Conservation (phyloP, 768 basidiomycete species). For the Xerocomellus amylosporus region DNA sequence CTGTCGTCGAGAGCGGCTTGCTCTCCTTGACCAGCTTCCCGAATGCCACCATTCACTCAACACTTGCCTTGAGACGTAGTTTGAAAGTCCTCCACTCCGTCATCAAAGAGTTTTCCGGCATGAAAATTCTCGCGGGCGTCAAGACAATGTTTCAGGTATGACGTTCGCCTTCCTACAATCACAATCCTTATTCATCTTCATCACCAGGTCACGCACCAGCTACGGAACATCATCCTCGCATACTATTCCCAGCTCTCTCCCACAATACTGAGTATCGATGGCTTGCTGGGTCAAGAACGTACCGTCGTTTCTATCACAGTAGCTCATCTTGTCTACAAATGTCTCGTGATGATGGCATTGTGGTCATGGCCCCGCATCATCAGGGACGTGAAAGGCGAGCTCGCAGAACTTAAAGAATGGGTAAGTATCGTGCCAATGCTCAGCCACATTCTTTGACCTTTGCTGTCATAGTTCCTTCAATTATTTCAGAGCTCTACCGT, state of each 20-base stretch:
- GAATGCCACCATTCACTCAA: slow-evolving; percentile 41
- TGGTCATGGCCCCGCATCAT: slow-evolving; percentile 67
- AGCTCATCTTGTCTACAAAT: slow-evolving; percentile 73
- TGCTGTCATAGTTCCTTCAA: slow-evolving; percentile 47
- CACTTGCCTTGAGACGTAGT: slow-evolving; percentile 54
- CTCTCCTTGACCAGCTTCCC: slow-evolving; percentile 46
- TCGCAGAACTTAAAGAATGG: slow-evolving; percentile 49
- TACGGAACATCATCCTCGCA: slow-evolving; percentile 52
- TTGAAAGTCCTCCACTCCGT: slow-evolving; percentile 63
- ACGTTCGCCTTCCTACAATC: background rate
- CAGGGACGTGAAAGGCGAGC: slow-evolving; percentile 42
- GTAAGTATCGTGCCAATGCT: slow-evolving; percentile 35
- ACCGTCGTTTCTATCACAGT: slow-evolving; percentile 49
- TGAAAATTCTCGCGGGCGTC: slow-evolving; percentile 69
- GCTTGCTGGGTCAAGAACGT: slow-evolving; percentile 37
- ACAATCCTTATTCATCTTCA: background rate
- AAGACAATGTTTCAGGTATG: slow-evolving; percentile 63
- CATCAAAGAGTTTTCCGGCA: slow-evolving; percentile 64
- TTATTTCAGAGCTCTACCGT: slow-evolving; percentile 58
- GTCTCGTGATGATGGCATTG: slow-evolving; percentile 60
- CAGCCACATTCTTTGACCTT: slow-evolving; percentile 1
- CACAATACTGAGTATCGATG: slow-evolving; percentile 32
- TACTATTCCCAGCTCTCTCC: slow-evolving; percentile 57
- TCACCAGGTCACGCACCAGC: slow-evolving; percentile 26
- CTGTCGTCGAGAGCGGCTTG: slow-evolving; percentile 52